phyloP scores from a whole-genome alignment of 805 yeast genomes.

The Saturnispora galanensis region DNA sequence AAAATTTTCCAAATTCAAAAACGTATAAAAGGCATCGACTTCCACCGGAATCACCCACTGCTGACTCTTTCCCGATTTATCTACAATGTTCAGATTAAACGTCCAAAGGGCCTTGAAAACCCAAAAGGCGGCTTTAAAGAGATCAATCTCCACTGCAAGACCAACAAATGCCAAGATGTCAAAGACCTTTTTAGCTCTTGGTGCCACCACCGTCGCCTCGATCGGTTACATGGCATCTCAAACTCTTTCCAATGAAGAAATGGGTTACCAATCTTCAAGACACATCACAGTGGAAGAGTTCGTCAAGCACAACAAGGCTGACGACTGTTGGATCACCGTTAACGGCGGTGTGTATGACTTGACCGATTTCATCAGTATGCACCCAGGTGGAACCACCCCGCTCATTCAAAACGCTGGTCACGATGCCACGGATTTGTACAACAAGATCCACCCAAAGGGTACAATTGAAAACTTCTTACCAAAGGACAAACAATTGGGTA shows the following conservation, averaged over 20 bases:
- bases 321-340: constrained; percentile 79
- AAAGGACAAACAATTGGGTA: constrained; percentile 52
- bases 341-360: constrained; percentile 77
- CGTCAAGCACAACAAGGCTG: constrained; percentile 41
- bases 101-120: no score
- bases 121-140: neutral
- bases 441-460: constrained; percentile 85
- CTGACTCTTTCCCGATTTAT: no score
- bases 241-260: constrained; percentile 2
- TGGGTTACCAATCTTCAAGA: constrained; percentile 6
- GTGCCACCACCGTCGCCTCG: neutral
- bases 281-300: constrained; percentile 29
- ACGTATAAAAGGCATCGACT: no score
- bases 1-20: neutral
- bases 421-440: constrained; percentile 59
- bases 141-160: neutral
- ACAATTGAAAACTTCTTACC: constrained; percentile 57
- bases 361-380: constrained; percentile 38
- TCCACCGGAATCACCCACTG: no score
- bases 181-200: neutral
- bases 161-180: neutral
- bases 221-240: neutral
- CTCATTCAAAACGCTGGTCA: constrained; percentile 40
- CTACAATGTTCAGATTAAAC: neutral
- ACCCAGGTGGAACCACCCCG: constrained; percentile 43